Base-by-base conservation (phyloP, 75 land plant genomes). In the Picea glauca region DNA sequence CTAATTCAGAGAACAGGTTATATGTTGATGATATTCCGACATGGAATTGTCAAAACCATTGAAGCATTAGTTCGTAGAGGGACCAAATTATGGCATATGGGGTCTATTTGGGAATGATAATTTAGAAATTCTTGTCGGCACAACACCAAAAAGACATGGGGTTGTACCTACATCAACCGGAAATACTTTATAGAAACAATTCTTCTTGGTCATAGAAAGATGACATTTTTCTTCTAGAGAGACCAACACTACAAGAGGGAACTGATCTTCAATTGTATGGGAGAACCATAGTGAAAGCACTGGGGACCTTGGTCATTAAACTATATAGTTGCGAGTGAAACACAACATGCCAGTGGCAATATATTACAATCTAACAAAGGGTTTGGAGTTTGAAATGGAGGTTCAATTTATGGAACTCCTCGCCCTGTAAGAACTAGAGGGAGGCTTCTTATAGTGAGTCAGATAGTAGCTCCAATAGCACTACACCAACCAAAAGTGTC, bases 401-500 rank as follows among this genome's bases (percentile, higher is more conserved):
- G 58, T 64, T 77, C 81, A 20, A 59, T 38, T 13, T 67, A 57
- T 30, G 73, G 76, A 77, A 88, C 93, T 54, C 93, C 91, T 33
- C 81, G 87, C 20, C 17, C 81, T 6, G 78, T 76, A 40, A 73
- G 79, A 80, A 70, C 77, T 2, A 61, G 80, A 35, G 88, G 87
- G 77, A 77, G 74, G 80, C 81, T 2, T 74, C 56, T 62, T 84
- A 85, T 0, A 67, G 56, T 57, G 79, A 85, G 64, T 85, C 89
- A 0, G 90, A 85, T 32, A 74, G 81, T 46, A 81, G 84, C 76
- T 60, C 89, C 20, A 83, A 83, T 6, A 87, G 85, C 18, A 87
- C 72, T 63, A 90, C 92, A 20, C 92, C 95, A 13, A 84, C 91
- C 1, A 90, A 85, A 79, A 90, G 90, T 75, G 91, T 88, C 4